Evolutionary conservation across 106 monocot species (phyloP), one percentile per base, ranked within the genome.

Genomic region (Gastrodia elata): DNA sequence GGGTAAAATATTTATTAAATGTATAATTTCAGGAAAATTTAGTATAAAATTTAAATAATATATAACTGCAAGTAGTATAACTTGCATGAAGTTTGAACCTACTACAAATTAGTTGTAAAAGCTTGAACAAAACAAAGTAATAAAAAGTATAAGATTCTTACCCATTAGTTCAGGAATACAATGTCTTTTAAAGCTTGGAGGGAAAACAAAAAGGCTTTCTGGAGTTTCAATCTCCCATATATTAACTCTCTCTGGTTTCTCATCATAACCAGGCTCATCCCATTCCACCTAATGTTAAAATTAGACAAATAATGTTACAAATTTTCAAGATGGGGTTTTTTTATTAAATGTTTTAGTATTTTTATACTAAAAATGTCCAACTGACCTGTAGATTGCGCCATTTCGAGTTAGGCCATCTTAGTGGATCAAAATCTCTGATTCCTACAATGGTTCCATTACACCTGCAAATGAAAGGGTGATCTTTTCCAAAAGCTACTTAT

Each of bases 361-460:
- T n/a, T 38, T 67, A 67, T 36, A 25, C 0, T 67, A 67, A 0
- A 6, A 5, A 18, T 20, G 73, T 25, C 0, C 20, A 46, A 74
- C 43, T 73, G 28, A 93, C 96, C 80, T 98, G 98, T 64, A 98
- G 74, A 84, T 91, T 98, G 14, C 91, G 87, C 93, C 98, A 98
- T 44, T 91, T 93, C 48, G 98, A 98, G 75, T 91, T 98, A 14
- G 88, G 84, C 98, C 98, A 98, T 82, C 88, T 88, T 59, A 87
- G 57, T 38, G 88, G 83, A 77, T 98, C 98, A 71, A 67, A 85
- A 77, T 98, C 98, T 73, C 79, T 93, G 40, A 91, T 85, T 14
- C 91, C 93, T 57, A 76, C 55, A 43, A 98, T 79, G 32, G 88
- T 93, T 25, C 98, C 98, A 85, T 83, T 91, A 73, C 81, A 93